Percentiles rank a stretch among this genome's conserved stretches.
Conservation (phyloP, 139 green algal genomes). For the Ostreobium quekettii region DNA sequence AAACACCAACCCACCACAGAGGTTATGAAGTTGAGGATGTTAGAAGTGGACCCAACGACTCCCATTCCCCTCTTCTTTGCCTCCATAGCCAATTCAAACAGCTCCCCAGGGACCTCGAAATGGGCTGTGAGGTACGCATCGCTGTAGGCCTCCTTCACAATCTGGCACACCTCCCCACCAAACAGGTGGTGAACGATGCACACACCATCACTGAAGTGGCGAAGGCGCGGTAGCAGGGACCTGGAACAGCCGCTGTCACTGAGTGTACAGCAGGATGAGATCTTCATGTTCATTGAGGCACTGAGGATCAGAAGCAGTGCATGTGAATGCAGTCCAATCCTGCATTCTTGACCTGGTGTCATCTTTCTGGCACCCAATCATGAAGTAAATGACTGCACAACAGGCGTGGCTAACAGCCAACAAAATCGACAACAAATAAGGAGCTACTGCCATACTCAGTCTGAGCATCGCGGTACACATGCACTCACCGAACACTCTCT, state of each 20-base stretch:
- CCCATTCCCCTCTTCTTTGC: conserved; percentile 69
- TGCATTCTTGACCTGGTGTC: too few relatives aligned
- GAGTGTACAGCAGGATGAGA: too few relatives aligned
- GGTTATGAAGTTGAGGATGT: conserved; percentile 96
- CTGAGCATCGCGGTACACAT: too few relatives aligned
- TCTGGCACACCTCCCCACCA: conserved; percentile 66
- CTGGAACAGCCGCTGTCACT: too few relatives aligned
- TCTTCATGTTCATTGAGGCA: too few relatives aligned
- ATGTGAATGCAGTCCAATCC: too few relatives aligned
- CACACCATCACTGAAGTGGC: conserved; percentile 81
- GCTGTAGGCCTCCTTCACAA: conserved; percentile 57
- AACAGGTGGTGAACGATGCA: conserved; percentile 99
- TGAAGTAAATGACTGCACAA: too few relatives aligned
- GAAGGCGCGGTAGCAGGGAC: conserved; percentile 67
- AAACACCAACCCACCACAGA: conserved; percentile 41
- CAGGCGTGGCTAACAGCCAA: too few relatives aligned
- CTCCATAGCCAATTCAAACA: conserved; percentile 88
- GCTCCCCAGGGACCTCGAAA: conserved; percentile 94
- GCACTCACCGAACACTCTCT: conserved; percentile 22
- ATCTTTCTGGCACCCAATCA: too few relatives aligned
- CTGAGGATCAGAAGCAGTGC: too few relatives aligned
- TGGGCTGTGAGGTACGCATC: conserved; percentile 94
- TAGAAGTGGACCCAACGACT: conserved; percentile 89
- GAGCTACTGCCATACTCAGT: too few relatives aligned
- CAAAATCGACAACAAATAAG: too few relatives aligned